These are phyloP conservation scores for Lactarius sanguifluus DNA, from an alignment of 768 basidiomycete genomes.

Conservation along the genomic window DNA sequence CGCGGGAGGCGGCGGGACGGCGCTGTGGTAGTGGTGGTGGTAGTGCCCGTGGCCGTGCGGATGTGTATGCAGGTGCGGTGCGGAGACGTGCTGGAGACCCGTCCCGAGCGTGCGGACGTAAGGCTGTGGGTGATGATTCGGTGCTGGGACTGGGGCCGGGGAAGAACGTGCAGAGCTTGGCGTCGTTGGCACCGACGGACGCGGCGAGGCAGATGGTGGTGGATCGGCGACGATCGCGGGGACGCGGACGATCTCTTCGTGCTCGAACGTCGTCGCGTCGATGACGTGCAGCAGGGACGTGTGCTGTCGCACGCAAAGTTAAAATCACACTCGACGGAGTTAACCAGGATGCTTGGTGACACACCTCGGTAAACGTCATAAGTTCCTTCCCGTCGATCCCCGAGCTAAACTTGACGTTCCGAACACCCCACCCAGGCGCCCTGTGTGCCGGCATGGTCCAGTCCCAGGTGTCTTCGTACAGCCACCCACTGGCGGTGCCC, in stretches of 20 bases:
- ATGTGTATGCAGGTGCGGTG: slow-evolving; percentile 15
- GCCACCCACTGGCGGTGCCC: slow-evolving; percentile 49
- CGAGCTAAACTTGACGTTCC: slow-evolving; percentile 83
- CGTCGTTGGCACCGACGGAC: slow-evolving; percentile 21
- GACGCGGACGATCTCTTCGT: slow-evolving; percentile 64
- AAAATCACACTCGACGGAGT: neutral
- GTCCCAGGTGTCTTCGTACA: slow-evolving; percentile 65
- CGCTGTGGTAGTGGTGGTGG: slow-evolving; percentile 22
- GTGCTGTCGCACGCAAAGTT: slow-evolving; percentile 51
- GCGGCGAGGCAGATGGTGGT: slow-evolving; percentile 26
- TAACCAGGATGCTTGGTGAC: slow-evolving; percentile 24
- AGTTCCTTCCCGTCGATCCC: slow-evolving; percentile 63
- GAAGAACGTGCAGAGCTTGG: slow-evolving; percentile 19
- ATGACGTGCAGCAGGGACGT: slow-evolving; percentile 79
- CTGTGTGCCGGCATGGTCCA: slow-evolving; percentile 52
- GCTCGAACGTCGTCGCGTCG: slow-evolving; percentile 85
- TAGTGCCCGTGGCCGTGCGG: slow-evolving; percentile 18
- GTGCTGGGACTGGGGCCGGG: neutral
- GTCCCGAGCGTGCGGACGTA: slow-evolving; percentile 1
- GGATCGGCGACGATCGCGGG: slow-evolving; percentile 41
- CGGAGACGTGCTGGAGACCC: slow-evolving; percentile 7
- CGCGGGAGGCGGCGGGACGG: neutral
- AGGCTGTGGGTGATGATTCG: slow-evolving; percentile 18
- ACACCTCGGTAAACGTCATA: slow-evolving; percentile 88
- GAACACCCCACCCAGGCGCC: slow-evolving; percentile 80